phyloP scores from a whole-genome alignment of 305 asterid species.

The Solanum chacoense region DNA sequence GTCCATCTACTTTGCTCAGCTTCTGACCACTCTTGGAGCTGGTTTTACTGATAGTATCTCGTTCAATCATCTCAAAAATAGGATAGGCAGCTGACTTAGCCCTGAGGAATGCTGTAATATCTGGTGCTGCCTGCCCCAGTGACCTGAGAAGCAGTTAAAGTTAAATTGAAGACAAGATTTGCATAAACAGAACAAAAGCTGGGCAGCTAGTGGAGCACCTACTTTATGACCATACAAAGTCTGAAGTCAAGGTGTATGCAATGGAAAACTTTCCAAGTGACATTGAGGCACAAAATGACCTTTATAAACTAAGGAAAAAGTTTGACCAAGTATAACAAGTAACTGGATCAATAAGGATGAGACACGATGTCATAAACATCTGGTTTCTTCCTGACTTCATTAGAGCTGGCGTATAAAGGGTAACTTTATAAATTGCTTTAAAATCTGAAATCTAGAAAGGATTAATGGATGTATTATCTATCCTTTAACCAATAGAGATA shows the following conservation, averaged over 20 bases:
- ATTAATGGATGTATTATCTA: neutral
- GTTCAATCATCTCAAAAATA: slow-evolving; percentile 86
- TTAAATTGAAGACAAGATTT: neutral
- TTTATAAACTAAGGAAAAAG: neutral
- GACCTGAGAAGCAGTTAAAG: slow-evolving; percentile 38
- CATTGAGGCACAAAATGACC: neutral
- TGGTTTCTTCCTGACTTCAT: neutral
- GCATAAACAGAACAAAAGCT: neutral
- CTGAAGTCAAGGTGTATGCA: neutral
- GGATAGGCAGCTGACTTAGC: slow-evolving; percentile 92
- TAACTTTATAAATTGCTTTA: neutral
- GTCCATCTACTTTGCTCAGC: slow-evolving; percentile 65
- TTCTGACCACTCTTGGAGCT: slow-evolving; percentile 41
- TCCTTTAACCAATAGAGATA: neutral
- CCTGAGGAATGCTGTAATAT: slow-evolving; percentile 71
- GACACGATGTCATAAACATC: neutral
- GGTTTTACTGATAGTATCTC: slow-evolving; percentile 34
- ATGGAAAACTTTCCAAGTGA: neutral
- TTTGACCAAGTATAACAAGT: neutral
- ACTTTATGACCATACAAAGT: neutral
- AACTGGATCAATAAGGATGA: neutral
- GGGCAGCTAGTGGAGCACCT: neutral
- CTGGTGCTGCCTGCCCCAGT: slow-evolving; percentile 91
- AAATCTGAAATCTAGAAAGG: neutral
- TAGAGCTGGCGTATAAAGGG: neutral